Evolutionary conservation across 805 yeast genomes (phyloP).

Genomic region (Metschnikowia corniflorae): DNA sequence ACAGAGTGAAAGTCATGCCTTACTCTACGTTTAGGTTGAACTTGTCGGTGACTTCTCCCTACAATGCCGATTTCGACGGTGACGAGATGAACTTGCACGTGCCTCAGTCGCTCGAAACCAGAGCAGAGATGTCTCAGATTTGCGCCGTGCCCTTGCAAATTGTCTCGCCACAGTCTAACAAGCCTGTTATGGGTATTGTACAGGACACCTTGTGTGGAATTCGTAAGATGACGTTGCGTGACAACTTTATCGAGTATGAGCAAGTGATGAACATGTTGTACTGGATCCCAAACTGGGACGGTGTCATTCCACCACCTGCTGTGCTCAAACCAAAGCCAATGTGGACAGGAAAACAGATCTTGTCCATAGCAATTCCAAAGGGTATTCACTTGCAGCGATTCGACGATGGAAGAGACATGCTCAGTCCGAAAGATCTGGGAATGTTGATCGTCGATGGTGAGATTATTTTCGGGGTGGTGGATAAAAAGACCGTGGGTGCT

Average conservation of each 20-base stretch:
- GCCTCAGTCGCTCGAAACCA: conserved; percentile 96
- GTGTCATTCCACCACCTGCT: conserved; percentile 94
- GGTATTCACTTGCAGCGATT: conserved; percentile 94
- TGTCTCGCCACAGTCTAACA: conserved; percentile 96
- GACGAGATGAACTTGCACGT: conserved; percentile 99
- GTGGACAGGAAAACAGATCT: conserved; percentile 96
- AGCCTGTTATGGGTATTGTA: conserved; percentile 99
- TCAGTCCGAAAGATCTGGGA: conserved; percentile 90
- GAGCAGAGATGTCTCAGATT: conserved; percentile 91
- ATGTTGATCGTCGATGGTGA: conserved; percentile 96
- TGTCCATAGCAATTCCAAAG: conserved; percentile 89
- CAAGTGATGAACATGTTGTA: conserved; percentile 94
- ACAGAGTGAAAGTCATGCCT: conserved; percentile 97
- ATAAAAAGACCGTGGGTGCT: conserved; percentile 97
- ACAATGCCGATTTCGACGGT: conserved; percentile 99
- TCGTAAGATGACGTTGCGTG: conserved; percentile 92
- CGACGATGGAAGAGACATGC: conserved; percentile 80
- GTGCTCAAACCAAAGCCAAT: conserved; percentile 90
- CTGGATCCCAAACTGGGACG: conserved; percentile 99
- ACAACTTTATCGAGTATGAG: conserved; percentile 81
- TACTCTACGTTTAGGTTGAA: conserved; percentile 96
- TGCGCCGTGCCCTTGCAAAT: conserved; percentile 98
- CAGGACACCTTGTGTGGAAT: conserved; percentile 98
- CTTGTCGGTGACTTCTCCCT: conserved; percentile 97
- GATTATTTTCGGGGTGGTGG: conserved; percentile 95